These are phyloP conservation scores for Emergomyces orientalis DNA, from an alignment of 2,329 filamentous ascomycete genomes.

Conservation along the genomic window DNA sequence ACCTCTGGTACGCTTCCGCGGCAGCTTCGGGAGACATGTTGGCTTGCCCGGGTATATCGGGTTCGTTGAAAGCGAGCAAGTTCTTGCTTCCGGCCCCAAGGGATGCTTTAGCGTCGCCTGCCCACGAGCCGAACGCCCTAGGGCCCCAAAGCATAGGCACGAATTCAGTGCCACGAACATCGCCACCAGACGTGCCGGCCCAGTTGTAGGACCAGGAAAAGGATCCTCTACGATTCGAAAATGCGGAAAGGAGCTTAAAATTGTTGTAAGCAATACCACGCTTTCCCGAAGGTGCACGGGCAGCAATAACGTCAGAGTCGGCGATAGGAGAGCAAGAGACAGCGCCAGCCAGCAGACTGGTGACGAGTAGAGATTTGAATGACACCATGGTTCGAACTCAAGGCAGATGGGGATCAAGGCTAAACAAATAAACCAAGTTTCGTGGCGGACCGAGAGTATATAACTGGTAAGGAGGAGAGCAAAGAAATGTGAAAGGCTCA, in stretches of 20 bases:
- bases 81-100: constrained; percentile 29
- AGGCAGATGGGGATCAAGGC: background rate
- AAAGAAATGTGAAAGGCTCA: too few species aligned
- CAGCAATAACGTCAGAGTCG: background rate
- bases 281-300: constrained; percentile 17
- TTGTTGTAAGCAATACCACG: constrained; percentile 36
- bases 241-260: constrained; percentile 24
- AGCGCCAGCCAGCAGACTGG: constrained; percentile 28
- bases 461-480: constrained; percentile 18
- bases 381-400: constrained; percentile 26
- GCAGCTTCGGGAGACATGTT: constrained; percentile 31
- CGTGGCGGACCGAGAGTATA: background rate
- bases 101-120: constrained; percentile 25
- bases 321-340: constrained; percentile 26
- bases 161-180: constrained; percentile 30
- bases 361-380: constrained; percentile 26
- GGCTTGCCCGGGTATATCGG: constrained; percentile 33
- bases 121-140: constrained; percentile 30
- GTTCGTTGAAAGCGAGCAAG: constrained; percentile 41
- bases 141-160: constrained; percentile 40
- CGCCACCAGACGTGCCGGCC: constrained; percentile 26
- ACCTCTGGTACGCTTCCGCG: constrained; percentile 28
- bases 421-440: background rate
- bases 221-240: constrained; percentile 20
- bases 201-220: constrained; percentile 41